Conservation (phyloP, 495 filamentous ascomycete species). For the Trichoderma erinaceum region DNA sequence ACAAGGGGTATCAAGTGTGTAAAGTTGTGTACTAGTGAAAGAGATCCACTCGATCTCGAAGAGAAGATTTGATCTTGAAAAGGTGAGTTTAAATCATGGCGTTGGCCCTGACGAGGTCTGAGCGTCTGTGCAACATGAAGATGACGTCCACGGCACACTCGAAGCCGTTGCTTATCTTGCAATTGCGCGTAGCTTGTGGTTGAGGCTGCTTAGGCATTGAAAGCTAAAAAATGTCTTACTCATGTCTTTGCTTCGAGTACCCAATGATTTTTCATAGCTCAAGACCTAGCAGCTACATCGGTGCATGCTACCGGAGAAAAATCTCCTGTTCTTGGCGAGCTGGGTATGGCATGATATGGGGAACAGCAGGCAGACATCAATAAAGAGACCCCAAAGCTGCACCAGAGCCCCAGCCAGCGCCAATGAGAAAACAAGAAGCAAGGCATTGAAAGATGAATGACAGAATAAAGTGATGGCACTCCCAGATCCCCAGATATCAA, state of each 20-base stretch:
- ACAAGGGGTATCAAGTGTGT: not conserved
- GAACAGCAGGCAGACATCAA: not conserved
- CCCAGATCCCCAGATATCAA: constrained; percentile 16
- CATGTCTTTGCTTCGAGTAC: not conserved
- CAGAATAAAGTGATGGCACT: not conserved
- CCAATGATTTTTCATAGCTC: not conserved
- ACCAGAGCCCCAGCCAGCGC: not conserved
- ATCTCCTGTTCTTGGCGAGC: not conserved
- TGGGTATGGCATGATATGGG: not conserved
- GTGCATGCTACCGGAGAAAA: not conserved
- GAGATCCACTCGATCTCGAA: not conserved
- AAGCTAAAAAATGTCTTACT: not conserved
- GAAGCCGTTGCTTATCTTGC: not conserved
- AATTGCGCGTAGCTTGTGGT: not conserved
- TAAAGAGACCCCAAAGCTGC: not conserved
- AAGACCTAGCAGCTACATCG: not conserved
- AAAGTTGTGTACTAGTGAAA: not conserved
- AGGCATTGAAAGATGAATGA: not conserved
- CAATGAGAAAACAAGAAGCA: not conserved
- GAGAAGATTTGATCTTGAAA: not conserved
- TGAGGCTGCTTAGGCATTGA: not conserved
- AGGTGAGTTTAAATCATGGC: not conserved
- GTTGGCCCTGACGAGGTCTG: not conserved
- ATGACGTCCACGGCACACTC: not conserved
- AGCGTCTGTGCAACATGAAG: not conserved